phyloP scores from a whole-genome alignment of 306 rosid species.

The Begonia loranthoides region DNA sequence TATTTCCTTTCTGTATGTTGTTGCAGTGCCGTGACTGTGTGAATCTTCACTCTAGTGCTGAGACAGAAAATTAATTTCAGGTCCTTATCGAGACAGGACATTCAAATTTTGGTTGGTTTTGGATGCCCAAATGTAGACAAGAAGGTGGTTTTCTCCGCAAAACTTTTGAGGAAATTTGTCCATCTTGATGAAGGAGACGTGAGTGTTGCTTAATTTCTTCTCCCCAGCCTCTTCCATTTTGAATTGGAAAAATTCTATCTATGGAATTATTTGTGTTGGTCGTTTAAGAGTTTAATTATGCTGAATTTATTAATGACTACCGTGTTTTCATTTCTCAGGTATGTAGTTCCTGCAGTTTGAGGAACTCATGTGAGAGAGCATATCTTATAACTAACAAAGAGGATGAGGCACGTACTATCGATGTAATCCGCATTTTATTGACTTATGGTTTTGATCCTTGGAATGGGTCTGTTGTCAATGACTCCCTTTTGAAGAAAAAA shows the following conservation, averaged over 20 bases:
- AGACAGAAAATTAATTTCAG: conserved; percentile 35
- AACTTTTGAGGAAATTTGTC: conserved; percentile 65
- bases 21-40: too few species aligned
- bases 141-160: conserved; percentile 84
- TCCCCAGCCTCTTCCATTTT: too few species aligned
- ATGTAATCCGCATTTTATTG: conserved; percentile 72
- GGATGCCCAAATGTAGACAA: conserved; percentile 84
- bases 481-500: conserved; percentile 62
- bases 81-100: conserved; percentile 77
- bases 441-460: conserved; percentile 69
- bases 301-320: conserved; percentile 10
- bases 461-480: conserved; percentile 42
- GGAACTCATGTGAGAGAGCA: conserved; percentile 76
- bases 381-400: conserved; percentile 78
- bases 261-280: too few species aligned
- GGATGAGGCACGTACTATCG: conserved; percentile 80
- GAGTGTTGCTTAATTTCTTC: conserved; percentile 18
- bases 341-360: conserved; percentile 97
- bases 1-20: too few species aligned
- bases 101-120: conserved; percentile 79
- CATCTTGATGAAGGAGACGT: conserved; percentile 99
- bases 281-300: background rate
- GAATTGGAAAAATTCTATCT: too few species aligned
- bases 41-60: too few species aligned
- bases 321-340: conserved; percentile 48